Percentiles rank a stretch among this genome's conserved stretches.
phyloP scores from a whole-genome alignment of 1,139 yeast species.

The Yamadazyma buinensis region DNA sequence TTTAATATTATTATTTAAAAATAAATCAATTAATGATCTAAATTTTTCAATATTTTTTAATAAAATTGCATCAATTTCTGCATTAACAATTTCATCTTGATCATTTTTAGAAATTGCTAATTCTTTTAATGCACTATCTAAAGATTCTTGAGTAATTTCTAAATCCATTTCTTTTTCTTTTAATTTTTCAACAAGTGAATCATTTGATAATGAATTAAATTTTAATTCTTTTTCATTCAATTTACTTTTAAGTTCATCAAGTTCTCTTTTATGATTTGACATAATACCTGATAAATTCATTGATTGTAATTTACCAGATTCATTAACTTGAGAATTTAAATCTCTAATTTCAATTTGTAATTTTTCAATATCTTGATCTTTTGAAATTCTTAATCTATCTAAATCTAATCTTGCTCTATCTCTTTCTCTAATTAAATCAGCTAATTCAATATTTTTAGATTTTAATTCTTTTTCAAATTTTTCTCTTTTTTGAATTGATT shows the following conservation, averaged over 20 bases:
- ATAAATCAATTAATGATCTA: conserved; percentile 63
- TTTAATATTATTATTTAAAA: conserved; percentile 65
- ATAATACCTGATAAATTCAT: conserved; percentile 61
- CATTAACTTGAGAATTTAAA: conserved; percentile 56
- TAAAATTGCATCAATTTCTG: conserved; percentile 55
- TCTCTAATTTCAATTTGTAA: conserved; percentile 66
- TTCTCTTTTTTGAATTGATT: conserved; percentile 82
- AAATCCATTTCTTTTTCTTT: conserved; percentile 74
- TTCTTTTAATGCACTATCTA: conserved; percentile 68
- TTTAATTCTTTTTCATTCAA: conserved; percentile 26
- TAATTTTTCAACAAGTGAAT: conserved; percentile 44
- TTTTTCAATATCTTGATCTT: conserved; percentile 64
- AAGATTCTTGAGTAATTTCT: conserved; percentile 74
- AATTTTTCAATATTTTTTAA: conserved; percentile 50
- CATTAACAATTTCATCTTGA: conserved; percentile 52
- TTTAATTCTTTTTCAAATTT: conserved; percentile 79
- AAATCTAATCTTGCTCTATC: conserved; percentile 84
- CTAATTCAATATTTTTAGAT: conserved; percentile 81
- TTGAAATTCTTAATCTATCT: conserved; percentile 66
- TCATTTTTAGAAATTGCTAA: conserved; percentile 55
- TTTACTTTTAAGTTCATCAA: conserved; percentile 40
- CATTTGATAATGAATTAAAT: conserved; percentile 19
- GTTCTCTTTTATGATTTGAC: conserved; percentile 58
- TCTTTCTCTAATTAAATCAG: conserved; percentile 85
- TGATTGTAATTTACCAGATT: conserved; percentile 64